Conservation (phyloP, 140 eudicot species). For the Cichorium intybus region DNA sequence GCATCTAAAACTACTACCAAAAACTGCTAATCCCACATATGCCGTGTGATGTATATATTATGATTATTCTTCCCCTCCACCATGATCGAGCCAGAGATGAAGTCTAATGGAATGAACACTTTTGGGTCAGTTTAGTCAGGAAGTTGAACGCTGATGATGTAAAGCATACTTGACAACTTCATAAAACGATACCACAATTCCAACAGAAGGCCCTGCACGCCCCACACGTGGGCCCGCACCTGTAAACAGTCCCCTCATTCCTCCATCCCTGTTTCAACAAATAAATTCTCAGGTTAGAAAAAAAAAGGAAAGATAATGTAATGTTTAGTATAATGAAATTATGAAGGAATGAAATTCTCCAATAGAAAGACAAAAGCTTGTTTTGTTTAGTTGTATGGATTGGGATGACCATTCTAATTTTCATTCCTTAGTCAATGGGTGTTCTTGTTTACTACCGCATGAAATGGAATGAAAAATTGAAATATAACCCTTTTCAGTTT, state of each 20-base stretch:
- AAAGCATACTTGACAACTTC: constrained; percentile 80
- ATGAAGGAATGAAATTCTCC: no score
- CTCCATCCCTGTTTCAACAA: constrained; percentile 63
- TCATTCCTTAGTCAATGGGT: no score
- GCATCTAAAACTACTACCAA: constrained; percentile 32
- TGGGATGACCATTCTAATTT: no score
- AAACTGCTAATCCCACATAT: constrained; percentile 25
- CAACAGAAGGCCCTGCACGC: constrained; percentile 97
- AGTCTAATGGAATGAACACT: constrained; percentile 28
- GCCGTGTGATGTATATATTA: constrained; percentile 14
- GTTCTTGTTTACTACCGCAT: no score
- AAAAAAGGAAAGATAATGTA: no score
- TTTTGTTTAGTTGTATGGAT: no score
- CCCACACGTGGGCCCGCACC: constrained; percentile 96
- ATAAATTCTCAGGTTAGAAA: not conserved
- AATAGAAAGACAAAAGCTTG: no score
- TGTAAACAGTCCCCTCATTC: constrained; percentile 79
- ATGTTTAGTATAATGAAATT: no score
- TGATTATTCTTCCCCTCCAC: constrained; percentile 23
- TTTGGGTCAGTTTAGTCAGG: constrained; percentile 20
- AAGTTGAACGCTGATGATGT: constrained; percentile 41
- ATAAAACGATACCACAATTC: constrained; percentile 86
- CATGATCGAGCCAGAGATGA: not conserved
- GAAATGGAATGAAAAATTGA: no score
- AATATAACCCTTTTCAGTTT: no score